Evolutionary conservation across 176 grass and related monocot genomes (phyloP).

Genomic region (Oryza meridionalis): DNA sequence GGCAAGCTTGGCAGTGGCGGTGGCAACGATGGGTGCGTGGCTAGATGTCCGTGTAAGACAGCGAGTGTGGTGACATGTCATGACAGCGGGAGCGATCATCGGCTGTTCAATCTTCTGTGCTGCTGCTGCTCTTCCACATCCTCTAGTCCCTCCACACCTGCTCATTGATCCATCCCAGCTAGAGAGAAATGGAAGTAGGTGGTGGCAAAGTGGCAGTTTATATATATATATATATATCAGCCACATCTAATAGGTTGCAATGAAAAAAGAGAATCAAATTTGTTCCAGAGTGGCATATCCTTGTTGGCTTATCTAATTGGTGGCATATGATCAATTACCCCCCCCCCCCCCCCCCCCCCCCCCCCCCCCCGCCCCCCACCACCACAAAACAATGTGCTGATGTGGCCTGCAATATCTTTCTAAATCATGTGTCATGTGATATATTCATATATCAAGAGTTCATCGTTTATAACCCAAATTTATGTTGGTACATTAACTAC

Average conservation of each 20-base stretch:
- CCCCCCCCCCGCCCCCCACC: too few relatives aligned
- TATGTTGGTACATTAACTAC: constrained; percentile 9
- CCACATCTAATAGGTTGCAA: not conserved
- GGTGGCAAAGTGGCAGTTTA: not conserved
- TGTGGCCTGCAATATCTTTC: constrained; percentile 17
- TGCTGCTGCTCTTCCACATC: too few relatives aligned
- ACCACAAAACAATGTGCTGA: constrained; percentile 6
- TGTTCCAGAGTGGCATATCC: not conserved
- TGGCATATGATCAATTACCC: not conserved
- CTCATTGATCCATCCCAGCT: not conserved
- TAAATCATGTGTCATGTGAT: constrained; percentile 4
- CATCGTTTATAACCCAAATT: constrained; percentile 3
- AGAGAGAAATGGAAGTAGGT: not conserved
- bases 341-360: not conserved
- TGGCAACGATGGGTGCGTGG: not conserved
- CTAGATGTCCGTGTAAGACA: not conserved
- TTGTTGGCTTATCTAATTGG: not conserved
- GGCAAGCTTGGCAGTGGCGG: not conserved
- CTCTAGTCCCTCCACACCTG: not conserved
- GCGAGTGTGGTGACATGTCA: too few relatives aligned
- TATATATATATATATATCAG: not conserved
- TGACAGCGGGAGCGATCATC: too few relatives aligned
- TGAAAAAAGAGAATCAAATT: not conserved
- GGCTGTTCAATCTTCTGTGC: too few relatives aligned
- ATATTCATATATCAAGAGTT: not conserved